Percentiles rank a stretch among this genome's conserved stretches.
Evolutionary conservation across 2,329 filamentous ascomycete genomes (phyloP).

Genomic region (Shiraia bambusicola): DNA sequence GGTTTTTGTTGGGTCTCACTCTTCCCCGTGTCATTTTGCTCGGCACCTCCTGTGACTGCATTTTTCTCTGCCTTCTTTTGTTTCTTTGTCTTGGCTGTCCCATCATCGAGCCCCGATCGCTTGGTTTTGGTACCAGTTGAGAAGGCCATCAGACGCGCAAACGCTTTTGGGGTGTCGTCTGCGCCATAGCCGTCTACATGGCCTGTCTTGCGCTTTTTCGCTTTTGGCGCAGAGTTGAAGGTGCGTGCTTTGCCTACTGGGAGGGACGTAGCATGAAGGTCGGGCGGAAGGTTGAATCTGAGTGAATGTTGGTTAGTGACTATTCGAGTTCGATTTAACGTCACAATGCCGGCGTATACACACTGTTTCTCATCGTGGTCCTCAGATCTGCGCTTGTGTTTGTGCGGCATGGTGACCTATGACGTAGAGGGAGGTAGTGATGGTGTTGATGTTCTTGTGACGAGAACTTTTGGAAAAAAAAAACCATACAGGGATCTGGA

Average conservation of each 20-base stretch:
- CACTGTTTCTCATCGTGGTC: conserved; percentile 45
- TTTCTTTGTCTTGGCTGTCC: conserved; percentile 53
- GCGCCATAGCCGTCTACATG: conserved; percentile 56
- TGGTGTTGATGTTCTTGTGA: neutral
- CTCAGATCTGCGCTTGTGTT: conserved; percentile 67
- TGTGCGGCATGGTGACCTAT: conserved; percentile 70
- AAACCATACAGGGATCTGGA: conserved; percentile 5
- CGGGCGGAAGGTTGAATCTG: conserved; percentile 63
- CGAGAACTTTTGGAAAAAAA: neutral
- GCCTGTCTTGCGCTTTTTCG: conserved; percentile 42
- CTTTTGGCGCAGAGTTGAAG: conserved; percentile 34
- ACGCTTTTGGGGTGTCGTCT: conserved; percentile 86
- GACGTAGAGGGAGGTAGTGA: neutral
- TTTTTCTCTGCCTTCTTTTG: conserved; percentile 43
- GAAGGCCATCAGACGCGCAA: conserved; percentile 80
- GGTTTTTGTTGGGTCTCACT: conserved; percentile 32
- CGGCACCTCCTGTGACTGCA: conserved; percentile 10
- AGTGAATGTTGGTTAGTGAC: conserved; percentile 44
- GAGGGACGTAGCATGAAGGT: conserved; percentile 60
- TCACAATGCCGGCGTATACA: conserved; percentile 10
- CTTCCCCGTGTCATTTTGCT: conserved; percentile 15
- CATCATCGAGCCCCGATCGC: conserved; percentile 68
- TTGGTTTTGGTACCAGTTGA: conserved; percentile 57
- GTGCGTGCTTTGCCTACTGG: conserved; percentile 52
- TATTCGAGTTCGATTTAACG: too few species aligned